Evolutionary conservation across 2,329 filamentous ascomycete species (phyloP).

Genomic region (Chrysoporthe cubensis): DNA sequence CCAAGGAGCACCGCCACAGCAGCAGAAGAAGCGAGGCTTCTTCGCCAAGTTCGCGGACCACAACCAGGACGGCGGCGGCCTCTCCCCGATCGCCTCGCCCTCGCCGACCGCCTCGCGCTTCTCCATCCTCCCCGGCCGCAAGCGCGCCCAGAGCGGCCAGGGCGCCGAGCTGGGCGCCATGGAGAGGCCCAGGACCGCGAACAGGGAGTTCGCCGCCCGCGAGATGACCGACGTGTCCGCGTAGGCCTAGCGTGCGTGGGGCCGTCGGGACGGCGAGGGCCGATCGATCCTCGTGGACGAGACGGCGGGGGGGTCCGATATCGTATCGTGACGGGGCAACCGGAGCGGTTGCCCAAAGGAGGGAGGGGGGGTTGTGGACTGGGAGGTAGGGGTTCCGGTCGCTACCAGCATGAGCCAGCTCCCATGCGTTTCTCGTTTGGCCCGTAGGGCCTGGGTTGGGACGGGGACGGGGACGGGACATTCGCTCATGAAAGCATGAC

Average conservation of each 20-base stretch:
- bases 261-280: conserved; percentile 8
- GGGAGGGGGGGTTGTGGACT: too few species aligned
- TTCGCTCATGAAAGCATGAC: conserved; percentile 20
- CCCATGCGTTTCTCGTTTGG: too few species aligned
- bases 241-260: conserved; percentile 21
- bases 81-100: conserved; percentile 40
- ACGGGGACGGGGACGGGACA: conserved; percentile 16
- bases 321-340: background rate
- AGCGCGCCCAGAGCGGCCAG: conserved; percentile 71
- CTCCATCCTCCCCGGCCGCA: conserved; percentile 68
- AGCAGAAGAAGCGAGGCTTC: conserved; percentile 70
- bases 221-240: conserved; percentile 26
- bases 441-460: conserved; percentile 9
- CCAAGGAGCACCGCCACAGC: conserved; percentile 30
- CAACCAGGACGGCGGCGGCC: conserved; percentile 37
- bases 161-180: conserved; percentile 74
- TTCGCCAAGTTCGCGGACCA: conserved; percentile 79
- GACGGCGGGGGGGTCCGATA: background rate
- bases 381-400: background rate
- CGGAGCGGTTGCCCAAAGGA: too few species aligned
- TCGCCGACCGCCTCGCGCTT: conserved; percentile 58
- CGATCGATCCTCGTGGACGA: conserved; percentile 5
- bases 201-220: conserved; percentile 12
- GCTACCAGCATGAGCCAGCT: background rate
- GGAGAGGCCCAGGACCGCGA: conserved; percentile 43